These are phyloP conservation scores for Daldinia sp. DNA, from an alignment of 2,329 filamentous ascomycete genomes.

Conservation along the genomic window DNA sequence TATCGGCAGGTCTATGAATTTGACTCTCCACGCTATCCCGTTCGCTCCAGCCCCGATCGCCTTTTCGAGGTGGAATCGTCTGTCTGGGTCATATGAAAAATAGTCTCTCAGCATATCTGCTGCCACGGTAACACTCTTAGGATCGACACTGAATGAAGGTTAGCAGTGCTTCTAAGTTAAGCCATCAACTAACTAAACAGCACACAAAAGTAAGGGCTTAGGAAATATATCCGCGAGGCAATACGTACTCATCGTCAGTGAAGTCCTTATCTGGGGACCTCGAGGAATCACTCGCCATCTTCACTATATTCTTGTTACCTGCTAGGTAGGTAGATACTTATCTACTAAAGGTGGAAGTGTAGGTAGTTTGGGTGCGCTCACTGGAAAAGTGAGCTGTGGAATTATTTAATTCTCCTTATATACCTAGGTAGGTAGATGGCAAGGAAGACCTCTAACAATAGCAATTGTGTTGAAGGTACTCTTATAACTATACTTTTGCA, in stretches of 20 bases:
- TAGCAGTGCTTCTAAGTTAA: background rate
- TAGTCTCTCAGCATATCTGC: background rate
- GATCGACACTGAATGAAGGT: background rate
- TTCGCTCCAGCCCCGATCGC: background rate
- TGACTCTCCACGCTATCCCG: background rate
- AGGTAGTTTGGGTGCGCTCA: background rate
- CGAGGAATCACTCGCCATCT: background rate
- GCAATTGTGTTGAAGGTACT: background rate
- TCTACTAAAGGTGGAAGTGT: background rate
- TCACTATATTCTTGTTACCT: background rate
- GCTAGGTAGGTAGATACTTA: background rate
- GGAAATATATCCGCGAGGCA: background rate
- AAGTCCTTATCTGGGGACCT: background rate
- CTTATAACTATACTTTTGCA: background rate
- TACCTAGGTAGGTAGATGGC: background rate
- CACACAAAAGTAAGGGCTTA: background rate
- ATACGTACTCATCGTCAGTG: background rate
- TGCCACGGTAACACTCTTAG: background rate
- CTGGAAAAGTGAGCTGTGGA: background rate
- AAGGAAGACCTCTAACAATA: background rate
- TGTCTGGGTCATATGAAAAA: background rate
- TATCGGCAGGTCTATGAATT: background rate
- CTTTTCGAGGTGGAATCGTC: background rate
- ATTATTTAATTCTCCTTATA: background rate
- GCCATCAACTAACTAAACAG: background rate